Conservation (phyloP, 768 basidiomycete genomes). For the Exsudoporus frostii region DNA sequence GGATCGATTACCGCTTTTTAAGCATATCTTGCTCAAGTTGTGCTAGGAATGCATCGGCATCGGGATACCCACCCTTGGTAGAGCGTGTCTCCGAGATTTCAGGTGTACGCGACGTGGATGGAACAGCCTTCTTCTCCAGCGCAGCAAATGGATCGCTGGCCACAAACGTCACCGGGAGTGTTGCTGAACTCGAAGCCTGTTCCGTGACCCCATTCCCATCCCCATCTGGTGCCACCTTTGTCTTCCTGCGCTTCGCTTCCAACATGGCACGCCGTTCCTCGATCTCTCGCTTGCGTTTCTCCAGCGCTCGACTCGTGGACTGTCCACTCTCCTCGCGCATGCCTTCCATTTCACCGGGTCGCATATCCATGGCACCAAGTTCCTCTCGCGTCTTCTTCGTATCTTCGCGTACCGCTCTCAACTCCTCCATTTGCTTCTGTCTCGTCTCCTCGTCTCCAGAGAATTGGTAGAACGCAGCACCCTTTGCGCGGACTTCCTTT, state of each 20-base stretch:
- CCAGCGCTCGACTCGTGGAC: conserved; percentile 48
- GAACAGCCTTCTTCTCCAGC: conserved; percentile 38
- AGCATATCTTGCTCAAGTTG: conserved; percentile 63
- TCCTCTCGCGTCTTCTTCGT: conserved; percentile 64
- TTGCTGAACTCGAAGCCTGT: neutral
- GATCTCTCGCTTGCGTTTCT: conserved; percentile 71
- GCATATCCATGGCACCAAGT: conserved; percentile 55
- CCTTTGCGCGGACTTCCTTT: conserved; percentile 80
- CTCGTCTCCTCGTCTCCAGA: conserved; percentile 81
- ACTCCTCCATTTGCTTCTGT: conserved; percentile 76
- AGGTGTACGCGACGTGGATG: conserved; percentile 11
- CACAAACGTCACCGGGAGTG: conserved; percentile 5
- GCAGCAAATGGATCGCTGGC: conserved; percentile 49
- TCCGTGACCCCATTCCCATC: neutral
- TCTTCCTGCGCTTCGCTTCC: conserved; percentile 67
- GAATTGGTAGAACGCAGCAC: conserved; percentile 91
- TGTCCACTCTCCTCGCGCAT: conserved; percentile 45
- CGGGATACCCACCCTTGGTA: conserved; percentile 10
- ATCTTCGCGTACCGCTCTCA: conserved; percentile 64
- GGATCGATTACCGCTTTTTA: conserved; percentile 7
- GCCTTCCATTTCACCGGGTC: conserved; percentile 75
- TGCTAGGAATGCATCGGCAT: conserved; percentile 65
- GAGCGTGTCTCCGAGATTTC: conserved; percentile 28
- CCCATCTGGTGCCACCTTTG: conserved; percentile 18
- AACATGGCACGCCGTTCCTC: conserved; percentile 60